These are phyloP conservation scores for Aquanectria penicillioides DNA, from an alignment of 2,329 filamentous ascomycete genomes.

Conservation along the genomic window DNA sequence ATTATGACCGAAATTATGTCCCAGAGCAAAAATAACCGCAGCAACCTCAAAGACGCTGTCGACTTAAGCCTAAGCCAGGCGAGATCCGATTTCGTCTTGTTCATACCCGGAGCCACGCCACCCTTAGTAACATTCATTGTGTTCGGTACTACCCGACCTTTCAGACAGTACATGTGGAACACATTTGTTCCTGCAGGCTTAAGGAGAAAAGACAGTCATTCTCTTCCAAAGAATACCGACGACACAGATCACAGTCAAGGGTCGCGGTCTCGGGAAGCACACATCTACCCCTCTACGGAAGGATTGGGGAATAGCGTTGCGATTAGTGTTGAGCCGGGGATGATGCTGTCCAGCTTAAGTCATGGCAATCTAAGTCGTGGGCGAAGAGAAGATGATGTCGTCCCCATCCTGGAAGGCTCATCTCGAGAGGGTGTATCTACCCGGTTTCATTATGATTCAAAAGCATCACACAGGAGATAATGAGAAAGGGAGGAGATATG, in stretches of 20 bases:
- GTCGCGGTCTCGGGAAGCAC: neutral
- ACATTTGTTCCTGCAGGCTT: neutral
- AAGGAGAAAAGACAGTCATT: neutral
- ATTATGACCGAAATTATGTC: slow-evolving; percentile 51
- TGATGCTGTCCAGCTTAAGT: neutral
- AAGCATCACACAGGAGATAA: too few relatives aligned
- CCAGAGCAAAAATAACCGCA: slow-evolving; percentile 43
- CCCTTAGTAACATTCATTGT: slow-evolving; percentile 26
- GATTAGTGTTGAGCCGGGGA: neutral
- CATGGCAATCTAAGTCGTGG: neutral
- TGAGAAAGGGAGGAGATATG: too few relatives aligned
- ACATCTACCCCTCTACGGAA: neutral
- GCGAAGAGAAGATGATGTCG: slow-evolving; percentile 6
- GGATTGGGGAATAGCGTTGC: neutral
- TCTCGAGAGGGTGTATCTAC: neutral
- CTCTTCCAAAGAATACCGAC: neutral
- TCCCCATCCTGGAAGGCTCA: slow-evolving; percentile 9
- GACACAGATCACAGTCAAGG: neutral
- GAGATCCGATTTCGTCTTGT: slow-evolving; percentile 31
- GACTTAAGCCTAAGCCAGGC: slow-evolving; percentile 44
- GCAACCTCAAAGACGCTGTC: slow-evolving; percentile 41
- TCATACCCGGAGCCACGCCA: slow-evolving; percentile 39
- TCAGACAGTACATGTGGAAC: slow-evolving; percentile 22
- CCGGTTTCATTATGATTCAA: neutral
- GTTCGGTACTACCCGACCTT: slow-evolving; percentile 26